A percentile compares a stretch with the other conserved stretches of the same genome.
phyloP scores from a whole-genome alignment of 306 rosid genomes.

The Gastrolobium bilobum region DNA sequence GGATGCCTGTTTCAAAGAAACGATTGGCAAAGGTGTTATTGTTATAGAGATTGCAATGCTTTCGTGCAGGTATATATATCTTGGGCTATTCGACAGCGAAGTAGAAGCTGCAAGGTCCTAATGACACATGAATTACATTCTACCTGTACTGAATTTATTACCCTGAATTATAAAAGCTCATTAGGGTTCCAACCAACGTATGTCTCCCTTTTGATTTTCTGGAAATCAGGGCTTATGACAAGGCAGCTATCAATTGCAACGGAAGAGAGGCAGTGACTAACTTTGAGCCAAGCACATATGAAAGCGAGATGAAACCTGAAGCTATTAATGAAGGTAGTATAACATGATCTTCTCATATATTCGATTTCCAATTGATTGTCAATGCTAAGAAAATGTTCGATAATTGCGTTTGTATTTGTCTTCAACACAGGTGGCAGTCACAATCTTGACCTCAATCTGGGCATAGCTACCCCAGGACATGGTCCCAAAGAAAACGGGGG shows the following conservation, averaged over 20 bases:
- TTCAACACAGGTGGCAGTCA: constrained; percentile 65
- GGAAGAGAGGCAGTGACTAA: constrained; percentile 99
- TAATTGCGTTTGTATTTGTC: constrained; percentile 30
- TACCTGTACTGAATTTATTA: constrained; percentile 77
- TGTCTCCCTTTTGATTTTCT: constrained; percentile 85
- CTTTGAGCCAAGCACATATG: constrained; percentile 88
- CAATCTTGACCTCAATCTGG: constrained; percentile 94
- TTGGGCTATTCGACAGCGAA: constrained; percentile 99
- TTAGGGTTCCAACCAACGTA: constrained; percentile 75
- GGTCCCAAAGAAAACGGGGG: constrained; percentile 64
- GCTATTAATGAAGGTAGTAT: constrained; percentile 73
- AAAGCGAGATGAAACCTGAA: constrained; percentile 69
- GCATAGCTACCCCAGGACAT: constrained; percentile 75
- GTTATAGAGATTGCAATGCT: constrained; percentile 89
- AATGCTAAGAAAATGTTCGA: neutral
- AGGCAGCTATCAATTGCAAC: constrained; percentile 95
- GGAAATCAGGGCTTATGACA: constrained; percentile 98
- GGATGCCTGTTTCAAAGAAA: constrained; percentile 76
- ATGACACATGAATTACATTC: constrained; percentile 88
- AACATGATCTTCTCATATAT: constrained; percentile 15
- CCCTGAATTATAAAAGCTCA: constrained; percentile 79
- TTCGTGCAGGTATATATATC: constrained; percentile 99
- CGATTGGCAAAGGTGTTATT: constrained; percentile 82
- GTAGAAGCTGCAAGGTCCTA: constrained; percentile 99
- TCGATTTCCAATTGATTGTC: constrained; percentile 24